Conservation (phyloP, 2,329 filamentous ascomycete genomes). For the Ceratocystis lukuohia region DNA sequence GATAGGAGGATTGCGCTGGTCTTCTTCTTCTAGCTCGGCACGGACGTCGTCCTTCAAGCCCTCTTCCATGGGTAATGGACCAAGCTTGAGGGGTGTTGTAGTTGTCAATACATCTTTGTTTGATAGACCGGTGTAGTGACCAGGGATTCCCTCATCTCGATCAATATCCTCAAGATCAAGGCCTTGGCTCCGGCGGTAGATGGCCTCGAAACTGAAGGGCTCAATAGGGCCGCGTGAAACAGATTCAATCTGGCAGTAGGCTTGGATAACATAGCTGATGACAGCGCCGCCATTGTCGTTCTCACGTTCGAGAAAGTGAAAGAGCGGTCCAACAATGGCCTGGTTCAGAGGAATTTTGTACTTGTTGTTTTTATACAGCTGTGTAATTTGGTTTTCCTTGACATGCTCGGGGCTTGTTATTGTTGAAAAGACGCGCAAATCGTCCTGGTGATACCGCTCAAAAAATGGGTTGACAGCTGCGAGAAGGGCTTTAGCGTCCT, state of each 20-base stretch:
- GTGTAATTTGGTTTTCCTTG: constrained; percentile 60
- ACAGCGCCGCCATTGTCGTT: constrained; percentile 66
- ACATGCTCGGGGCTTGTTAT: constrained; percentile 68
- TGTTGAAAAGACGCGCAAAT: constrained; percentile 60
- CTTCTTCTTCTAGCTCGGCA: constrained; percentile 74
- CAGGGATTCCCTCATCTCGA: constrained; percentile 50
- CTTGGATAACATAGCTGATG: constrained; percentile 58
- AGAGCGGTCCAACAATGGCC: constrained; percentile 66
- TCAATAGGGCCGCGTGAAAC: constrained; percentile 50
- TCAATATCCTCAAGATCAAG: constrained; percentile 50
- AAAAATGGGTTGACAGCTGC: constrained; percentile 55
- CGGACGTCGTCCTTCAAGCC: constrained; percentile 76
- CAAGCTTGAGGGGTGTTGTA: constrained; percentile 53
- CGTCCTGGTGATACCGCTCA: constrained; percentile 63
- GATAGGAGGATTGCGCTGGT: constrained; percentile 58
- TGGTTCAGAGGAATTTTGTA: constrained; percentile 84
- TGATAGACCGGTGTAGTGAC: constrained; percentile 46
- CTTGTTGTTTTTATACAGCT: constrained; percentile 71
- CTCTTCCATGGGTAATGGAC: constrained; percentile 68
- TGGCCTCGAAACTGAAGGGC: constrained; percentile 48
- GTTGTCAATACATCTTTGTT: constrained; percentile 49
- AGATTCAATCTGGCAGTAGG: constrained; percentile 44
- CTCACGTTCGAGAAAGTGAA: constrained; percentile 83
- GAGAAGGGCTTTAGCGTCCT: constrained; percentile 63
- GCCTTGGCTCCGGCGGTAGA: constrained; percentile 43